phyloP scores from a whole-genome alignment of 495 filamentous ascomycete genomes.

The Annulohypoxylon maeteangense region DNA sequence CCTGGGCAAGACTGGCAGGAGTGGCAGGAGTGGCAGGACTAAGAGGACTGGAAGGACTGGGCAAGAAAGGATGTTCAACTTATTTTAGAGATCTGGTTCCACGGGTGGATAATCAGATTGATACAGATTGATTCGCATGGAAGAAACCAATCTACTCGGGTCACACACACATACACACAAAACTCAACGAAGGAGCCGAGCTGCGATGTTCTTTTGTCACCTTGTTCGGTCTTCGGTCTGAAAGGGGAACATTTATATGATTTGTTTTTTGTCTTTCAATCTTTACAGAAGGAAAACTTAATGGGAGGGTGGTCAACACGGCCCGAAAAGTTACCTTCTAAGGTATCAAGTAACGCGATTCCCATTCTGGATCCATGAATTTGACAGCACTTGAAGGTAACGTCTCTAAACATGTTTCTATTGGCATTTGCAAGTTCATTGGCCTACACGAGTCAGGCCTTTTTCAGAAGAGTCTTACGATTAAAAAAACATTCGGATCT shows the following conservation, averaged over 20 bases:
- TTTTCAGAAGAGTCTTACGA: constrained; percentile 17
- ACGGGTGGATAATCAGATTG: neutral
- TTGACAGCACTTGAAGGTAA: neutral
- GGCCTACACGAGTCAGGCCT: neutral
- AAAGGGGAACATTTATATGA: constrained; percentile 23
- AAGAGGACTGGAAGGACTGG: no score
- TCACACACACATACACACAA: constrained; percentile 20
- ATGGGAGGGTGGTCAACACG: constrained; percentile 14
- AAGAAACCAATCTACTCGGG: constrained; percentile 16
- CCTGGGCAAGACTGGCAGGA: neutral
- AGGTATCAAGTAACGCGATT: constrained; percentile 15
- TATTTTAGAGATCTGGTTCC: constrained; percentile 21
- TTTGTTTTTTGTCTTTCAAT: neutral
- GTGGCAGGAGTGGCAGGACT: neutral
- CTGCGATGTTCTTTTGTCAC: constrained; percentile 37
- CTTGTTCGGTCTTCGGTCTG: constrained; percentile 31
- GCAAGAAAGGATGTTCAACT: constrained; percentile 21
- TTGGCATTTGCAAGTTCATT: neutral
- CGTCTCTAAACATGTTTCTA: neutral
- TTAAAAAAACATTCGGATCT: neutral
- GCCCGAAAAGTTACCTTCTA: neutral
- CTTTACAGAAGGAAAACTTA: neutral
- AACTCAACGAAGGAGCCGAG: constrained; percentile 29
- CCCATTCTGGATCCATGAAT: neutral
- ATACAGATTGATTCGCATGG: constrained; percentile 13